Evolutionary conservation across 2,329 filamentous ascomycete genomes (phyloP).

Genomic region (Penicillium freii): DNA sequence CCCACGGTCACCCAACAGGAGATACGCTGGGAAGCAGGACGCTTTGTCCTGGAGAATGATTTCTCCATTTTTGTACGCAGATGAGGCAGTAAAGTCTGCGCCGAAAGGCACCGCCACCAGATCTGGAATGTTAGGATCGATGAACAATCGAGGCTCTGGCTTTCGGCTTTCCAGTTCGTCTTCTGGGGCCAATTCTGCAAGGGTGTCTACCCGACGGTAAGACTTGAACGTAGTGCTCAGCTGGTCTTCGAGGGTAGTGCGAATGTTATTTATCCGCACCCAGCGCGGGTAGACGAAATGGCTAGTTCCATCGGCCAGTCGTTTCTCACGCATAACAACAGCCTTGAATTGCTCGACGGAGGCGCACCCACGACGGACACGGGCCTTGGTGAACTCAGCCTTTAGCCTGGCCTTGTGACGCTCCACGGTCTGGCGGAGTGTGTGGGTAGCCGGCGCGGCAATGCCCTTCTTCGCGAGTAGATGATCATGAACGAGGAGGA

Average conservation of each 20-base stretch:
- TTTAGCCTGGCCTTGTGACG: conserved; percentile 76
- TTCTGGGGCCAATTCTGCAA: conserved; percentile 57
- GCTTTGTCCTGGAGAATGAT: conserved; percentile 96
- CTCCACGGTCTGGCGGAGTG: conserved; percentile 70
- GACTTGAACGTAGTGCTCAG: conserved; percentile 70
- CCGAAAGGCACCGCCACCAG: conserved; percentile 74
- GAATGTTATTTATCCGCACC: conserved; percentile 82
- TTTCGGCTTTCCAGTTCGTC: conserved; percentile 21
- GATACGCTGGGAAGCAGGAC: conserved; percentile 90
- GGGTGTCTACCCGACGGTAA: conserved; percentile 56
- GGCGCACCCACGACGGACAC: conserved; percentile 68
- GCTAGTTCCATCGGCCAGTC: conserved; percentile 43
- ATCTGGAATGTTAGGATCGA: conserved; percentile 82
- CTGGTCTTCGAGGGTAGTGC: conserved; percentile 68
- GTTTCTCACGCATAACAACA: conserved; percentile 37
- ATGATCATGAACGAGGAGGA: conserved; percentile 83
- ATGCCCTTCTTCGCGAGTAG: conserved; percentile 79
- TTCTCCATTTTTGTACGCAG: conserved; percentile 71
- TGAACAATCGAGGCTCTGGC: conserved; percentile 50
- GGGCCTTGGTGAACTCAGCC: conserved; percentile 78
- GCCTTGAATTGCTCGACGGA: conserved; percentile 63
- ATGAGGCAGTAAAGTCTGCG: conserved; percentile 68
- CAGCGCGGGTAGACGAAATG: conserved; percentile 70
- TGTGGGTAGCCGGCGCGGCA: conserved; percentile 74
- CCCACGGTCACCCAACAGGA: conserved; percentile 61